phyloP scores from a whole-genome alignment of 2,329 filamentous ascomycete species.

The Colletotrichum sp. region DNA sequence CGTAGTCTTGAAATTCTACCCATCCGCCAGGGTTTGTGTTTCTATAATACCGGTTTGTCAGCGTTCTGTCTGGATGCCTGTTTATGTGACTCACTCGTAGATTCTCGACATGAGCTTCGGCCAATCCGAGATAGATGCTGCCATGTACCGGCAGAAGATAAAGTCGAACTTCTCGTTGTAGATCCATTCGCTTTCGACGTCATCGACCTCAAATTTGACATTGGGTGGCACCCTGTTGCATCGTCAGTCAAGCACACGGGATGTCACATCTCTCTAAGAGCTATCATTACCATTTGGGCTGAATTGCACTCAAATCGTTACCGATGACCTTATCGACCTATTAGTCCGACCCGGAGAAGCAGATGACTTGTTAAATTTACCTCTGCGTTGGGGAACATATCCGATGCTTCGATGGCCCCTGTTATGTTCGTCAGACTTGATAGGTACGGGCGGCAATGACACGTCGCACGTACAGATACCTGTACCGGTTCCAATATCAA shows the following conservation, averaged over 20 bases:
- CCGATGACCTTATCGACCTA: conserved; percentile 36
- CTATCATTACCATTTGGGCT: conserved; percentile 27
- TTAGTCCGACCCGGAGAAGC: too few species aligned
- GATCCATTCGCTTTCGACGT: conserved; percentile 33
- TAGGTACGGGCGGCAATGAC: too few species aligned
- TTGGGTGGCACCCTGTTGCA: conserved; percentile 32
- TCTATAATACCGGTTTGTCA: conserved; percentile 15
- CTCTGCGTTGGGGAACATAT: not conserved
- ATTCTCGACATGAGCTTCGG: conserved; percentile 24
- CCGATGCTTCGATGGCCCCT: conserved; percentile 45
- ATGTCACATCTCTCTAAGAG: too few species aligned
- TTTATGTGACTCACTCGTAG: conserved; percentile 23
- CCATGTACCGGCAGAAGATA: conserved; percentile 39
- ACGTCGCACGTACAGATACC: conserved; percentile 52
- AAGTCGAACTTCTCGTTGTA: conserved; percentile 32
- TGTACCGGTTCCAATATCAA: conserved; percentile 65
- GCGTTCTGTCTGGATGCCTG: too few species aligned
- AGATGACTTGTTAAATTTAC: not conserved
- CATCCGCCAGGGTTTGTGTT: conserved; percentile 39
- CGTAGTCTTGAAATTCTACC: conserved; percentile 27
- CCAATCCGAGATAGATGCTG: conserved; percentile 36
- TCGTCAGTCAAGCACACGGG: not conserved
- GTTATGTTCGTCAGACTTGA: too few species aligned
- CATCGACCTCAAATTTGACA: conserved; percentile 40
- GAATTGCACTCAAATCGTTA: conserved; percentile 34